Evolutionary conservation across 805 yeast genomes (phyloP), one percentile per base, ranked within the genome.

Genomic region (Cyberlindnera japonica): DNA sequence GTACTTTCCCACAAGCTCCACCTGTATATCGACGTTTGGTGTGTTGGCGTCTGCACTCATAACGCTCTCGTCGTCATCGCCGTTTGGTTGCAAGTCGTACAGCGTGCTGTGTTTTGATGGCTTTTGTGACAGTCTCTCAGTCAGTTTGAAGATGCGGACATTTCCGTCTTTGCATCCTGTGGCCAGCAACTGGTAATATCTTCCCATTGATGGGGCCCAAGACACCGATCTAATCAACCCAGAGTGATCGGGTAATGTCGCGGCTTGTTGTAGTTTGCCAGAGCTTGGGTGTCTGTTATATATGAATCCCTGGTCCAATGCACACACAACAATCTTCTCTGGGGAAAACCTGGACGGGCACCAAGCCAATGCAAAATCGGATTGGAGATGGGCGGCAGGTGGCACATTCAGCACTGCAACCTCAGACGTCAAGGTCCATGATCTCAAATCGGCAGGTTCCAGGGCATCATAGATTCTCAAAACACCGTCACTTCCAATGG

Each of bases 191-290:
- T 91, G 95, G 59, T 78, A 86, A 48, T 82, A 79, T 50, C 96
- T 70, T 3, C 98, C 98, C 83, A 90, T 86, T 0, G 95, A 79
- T 3, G 98, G 96, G 0, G 98, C 98, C 99, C 99, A 91, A 22
- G 90, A 74, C 5, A 90, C 87, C 14, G 89, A 83, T 54, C 98
- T 71, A 24, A 91, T 87, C 29, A 91, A 70, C 3, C 95, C 96
- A 39, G 76, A 73, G 58, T 90, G 97, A 28, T 88, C 96, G 3
- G 89, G 84, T 18, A 91, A 67, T 45, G 76, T 77, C 24, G 83
- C 78, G 0, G 79, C 79, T 39, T 74, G 70, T 11, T 68, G 66
- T 47, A 75, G 70, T 53, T 74, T 80, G 23, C 77, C 79, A 8
- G 40, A 27, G 21, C 63, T 59, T 22, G 68, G 63, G 45, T 75